A percentile compares a stretch with the other conserved stretches of the same genome.
Evolutionary conservation across 768 basidiomycete genomes (phyloP).

Genomic region (Myochromella boudieri): DNA sequence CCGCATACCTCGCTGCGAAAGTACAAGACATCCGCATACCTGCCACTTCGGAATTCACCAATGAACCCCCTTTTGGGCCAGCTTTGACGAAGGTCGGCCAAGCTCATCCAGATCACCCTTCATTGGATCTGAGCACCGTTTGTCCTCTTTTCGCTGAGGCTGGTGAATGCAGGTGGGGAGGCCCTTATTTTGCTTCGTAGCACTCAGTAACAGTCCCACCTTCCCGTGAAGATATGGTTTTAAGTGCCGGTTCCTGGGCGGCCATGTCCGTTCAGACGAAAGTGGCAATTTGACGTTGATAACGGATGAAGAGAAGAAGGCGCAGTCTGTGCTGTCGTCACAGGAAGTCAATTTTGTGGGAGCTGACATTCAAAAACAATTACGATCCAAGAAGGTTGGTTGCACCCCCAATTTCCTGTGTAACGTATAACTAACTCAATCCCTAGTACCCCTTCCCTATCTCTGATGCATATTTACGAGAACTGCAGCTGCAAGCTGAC

Average conservation of each 20-base stretch:
- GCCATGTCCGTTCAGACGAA: constrained; percentile 57
- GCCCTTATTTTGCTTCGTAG: not conserved
- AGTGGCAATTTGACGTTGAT: constrained; percentile 44
- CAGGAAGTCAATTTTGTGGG: constrained; percentile 72
- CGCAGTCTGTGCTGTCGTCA: constrained; percentile 40
- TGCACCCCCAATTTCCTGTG: not conserved
- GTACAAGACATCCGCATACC: constrained; percentile 69
- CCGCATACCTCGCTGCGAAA: constrained; percentile 75
- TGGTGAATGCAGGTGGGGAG: constrained; percentile 72
- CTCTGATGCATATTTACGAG: constrained; percentile 58
- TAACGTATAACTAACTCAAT: not conserved
- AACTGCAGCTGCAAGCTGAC: constrained; percentile 38
- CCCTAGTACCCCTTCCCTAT: constrained; percentile 65
- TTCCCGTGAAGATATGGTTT: constrained; percentile 58
- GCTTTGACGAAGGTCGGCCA: constrained; percentile 24
- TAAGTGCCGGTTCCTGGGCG: constrained; percentile 89
- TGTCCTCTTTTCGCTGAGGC: constrained; percentile 71
- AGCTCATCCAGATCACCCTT: constrained; percentile 33
- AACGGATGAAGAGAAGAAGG: constrained; percentile 61
- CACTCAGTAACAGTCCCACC: not conserved
- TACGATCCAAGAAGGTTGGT: constrained; percentile 70
- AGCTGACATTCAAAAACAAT: constrained; percentile 53
- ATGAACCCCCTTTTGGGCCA: constrained; percentile 51
- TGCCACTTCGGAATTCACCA: constrained; percentile 37
- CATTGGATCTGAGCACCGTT: constrained; percentile 43